Percentiles rank a stretch among this genome's conserved stretches.
Conservation (phyloP, 176 grass and related monocot genomes). For the Melocanna baccifera region DNA sequence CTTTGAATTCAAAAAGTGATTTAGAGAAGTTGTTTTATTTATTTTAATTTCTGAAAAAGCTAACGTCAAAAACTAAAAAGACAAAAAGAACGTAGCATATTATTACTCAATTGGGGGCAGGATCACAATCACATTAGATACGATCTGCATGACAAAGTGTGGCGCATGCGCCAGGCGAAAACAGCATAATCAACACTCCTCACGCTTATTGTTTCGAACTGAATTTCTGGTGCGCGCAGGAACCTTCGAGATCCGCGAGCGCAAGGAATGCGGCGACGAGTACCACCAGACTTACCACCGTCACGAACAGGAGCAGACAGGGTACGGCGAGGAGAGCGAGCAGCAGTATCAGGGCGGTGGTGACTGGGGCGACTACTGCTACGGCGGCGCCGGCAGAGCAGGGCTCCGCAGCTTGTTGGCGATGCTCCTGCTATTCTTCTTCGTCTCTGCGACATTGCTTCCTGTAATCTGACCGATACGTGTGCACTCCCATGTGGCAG, state of each 20-base stretch:
- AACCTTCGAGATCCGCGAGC: slow-evolving; percentile 40
- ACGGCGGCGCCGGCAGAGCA: not conserved
- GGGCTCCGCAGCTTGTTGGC: not conserved
- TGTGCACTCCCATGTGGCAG: too few relatives aligned
- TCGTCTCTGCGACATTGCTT: not conserved
- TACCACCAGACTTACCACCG: not conserved
- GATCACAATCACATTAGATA: too few relatives aligned
- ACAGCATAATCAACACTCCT: too few relatives aligned
- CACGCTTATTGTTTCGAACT: too few relatives aligned
- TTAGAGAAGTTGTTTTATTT: too few relatives aligned
- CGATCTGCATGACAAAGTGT: too few relatives aligned
- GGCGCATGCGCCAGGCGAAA: too few relatives aligned
- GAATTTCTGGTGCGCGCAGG: not conserved
- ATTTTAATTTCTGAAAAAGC: too few relatives aligned
- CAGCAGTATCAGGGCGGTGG: slow-evolving; percentile 11
- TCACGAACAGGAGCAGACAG: slow-evolving; percentile 32
- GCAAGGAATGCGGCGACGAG: slow-evolving; percentile 2
- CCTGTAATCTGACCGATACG: not conserved
- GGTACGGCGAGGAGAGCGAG: slow-evolving; percentile 13
- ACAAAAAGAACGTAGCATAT: too few relatives aligned
- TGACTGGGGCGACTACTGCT: slow-evolving; percentile 22
- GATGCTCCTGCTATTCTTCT: not conserved
- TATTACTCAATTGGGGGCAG: too few relatives aligned
- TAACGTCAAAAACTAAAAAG: too few relatives aligned
- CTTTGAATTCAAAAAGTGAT: too few relatives aligned